Conservation (phyloP, 805 yeast species). For the Ogataea ramenticola region DNA sequence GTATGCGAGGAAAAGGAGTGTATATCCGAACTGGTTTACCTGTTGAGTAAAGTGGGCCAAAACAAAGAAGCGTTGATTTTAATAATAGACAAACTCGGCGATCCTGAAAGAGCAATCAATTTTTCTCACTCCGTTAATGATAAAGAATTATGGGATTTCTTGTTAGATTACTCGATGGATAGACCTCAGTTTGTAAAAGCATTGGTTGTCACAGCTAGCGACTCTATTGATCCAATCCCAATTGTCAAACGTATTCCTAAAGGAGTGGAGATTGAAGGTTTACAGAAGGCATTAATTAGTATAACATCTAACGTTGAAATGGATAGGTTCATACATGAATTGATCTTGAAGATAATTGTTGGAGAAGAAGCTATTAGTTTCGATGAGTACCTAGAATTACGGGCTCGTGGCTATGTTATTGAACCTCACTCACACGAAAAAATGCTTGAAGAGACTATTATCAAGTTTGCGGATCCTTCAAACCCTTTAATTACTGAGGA, state of each 20-base stretch:
- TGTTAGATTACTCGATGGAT: constrained; percentile 61
- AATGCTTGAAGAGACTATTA: constrained; percentile 13
- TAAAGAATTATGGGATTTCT: constrained; percentile 70
- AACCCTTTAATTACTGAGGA: constrained; percentile 21
- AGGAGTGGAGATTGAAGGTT: constrained; percentile 55
- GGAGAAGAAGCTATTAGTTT: constrained; percentile 39
- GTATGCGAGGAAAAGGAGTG: constrained; percentile 49
- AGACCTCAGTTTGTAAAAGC: constrained; percentile 74
- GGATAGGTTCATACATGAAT: constrained; percentile 42
- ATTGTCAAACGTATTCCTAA: constrained; percentile 61
- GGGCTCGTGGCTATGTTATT: constrained; percentile 27
- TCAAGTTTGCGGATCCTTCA: constrained; percentile 7
- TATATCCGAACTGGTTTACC: constrained; percentile 68
- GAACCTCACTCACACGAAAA: constrained; percentile 13
- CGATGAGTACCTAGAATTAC: constrained; percentile 18
- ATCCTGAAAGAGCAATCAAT: constrained; percentile 72
- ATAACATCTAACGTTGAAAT: constrained; percentile 61
- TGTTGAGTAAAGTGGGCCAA: constrained; percentile 79
- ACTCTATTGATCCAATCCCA: constrained; percentile 57
- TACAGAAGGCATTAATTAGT: constrained; percentile 51
- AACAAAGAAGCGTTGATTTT: constrained; percentile 66
- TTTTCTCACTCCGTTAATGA: constrained; percentile 69
- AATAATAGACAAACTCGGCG: constrained; percentile 69
- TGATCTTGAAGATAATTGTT: constrained; percentile 47
- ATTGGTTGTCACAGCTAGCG: constrained; percentile 62